A percentile compares a stretch with the other conserved stretches of the same genome.
Conservation (phyloP, 805 yeast genomes). For the Wickerhamiella australiensis region DNA sequence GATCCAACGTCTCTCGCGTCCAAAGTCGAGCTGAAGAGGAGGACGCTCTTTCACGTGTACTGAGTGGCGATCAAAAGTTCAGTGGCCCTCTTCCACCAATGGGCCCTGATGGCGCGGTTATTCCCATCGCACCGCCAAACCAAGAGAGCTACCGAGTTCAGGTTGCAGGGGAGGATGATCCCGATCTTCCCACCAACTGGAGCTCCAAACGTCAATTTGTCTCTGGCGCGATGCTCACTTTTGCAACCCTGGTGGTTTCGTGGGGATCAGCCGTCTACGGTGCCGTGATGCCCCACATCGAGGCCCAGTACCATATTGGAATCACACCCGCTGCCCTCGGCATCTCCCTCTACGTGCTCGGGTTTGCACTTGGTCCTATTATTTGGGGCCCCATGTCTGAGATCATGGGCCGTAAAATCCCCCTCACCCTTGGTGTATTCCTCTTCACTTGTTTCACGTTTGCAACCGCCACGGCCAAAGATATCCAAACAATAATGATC, state of each 20-base stretch:
- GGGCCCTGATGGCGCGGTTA: conserved; percentile 6
- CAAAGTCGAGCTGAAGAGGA: conserved; percentile 3
- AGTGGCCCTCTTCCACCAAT: conserved; percentile 5
- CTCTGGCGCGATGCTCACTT: not conserved
- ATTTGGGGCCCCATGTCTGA: conserved; percentile 83
- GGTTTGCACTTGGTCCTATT: conserved; percentile 88
- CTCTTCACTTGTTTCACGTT: conserved; percentile 46
- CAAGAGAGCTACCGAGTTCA: conserved; percentile 13
- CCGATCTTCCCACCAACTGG: conserved; percentile 13
- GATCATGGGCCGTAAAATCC: conserved; percentile 44
- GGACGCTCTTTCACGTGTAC: conserved; percentile 4
- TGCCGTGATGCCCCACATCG: conserved; percentile 6
- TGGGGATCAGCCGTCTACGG: conserved; percentile 15
- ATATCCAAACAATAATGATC: conserved; percentile 59
- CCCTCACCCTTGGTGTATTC: conserved; percentile 39
- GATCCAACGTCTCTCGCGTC: not conserved
- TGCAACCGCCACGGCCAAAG: conserved; percentile 59
- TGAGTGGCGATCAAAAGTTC: not conserved
- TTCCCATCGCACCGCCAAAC: conserved; percentile 6
- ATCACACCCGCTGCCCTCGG: conserved; percentile 61
- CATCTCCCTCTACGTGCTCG: conserved; percentile 73
- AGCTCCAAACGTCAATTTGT: not conserved
- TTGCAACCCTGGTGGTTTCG: conserved; percentile 16
- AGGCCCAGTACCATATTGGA: conserved; percentile 43
- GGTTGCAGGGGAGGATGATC: conserved; percentile 13